A percentile compares a stretch with the other conserved stretches of the same genome.
Conservation (phyloP, 2,329 filamentous ascomycete species). For the Aspergillus neoniger region DNA sequence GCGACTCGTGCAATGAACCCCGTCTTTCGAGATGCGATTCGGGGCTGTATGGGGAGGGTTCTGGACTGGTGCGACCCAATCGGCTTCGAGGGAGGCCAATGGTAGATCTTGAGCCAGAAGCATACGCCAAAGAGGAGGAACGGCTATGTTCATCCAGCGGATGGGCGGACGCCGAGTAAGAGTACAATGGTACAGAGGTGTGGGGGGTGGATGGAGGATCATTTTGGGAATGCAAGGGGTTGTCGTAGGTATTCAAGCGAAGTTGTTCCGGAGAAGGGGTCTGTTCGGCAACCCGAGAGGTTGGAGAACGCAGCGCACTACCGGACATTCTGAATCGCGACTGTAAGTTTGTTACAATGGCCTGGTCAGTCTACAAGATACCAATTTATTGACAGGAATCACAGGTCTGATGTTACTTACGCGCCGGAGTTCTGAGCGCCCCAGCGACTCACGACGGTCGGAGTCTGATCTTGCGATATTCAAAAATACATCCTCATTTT, state of each 20-base stretch:
- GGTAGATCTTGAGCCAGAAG: slow-evolving; percentile 37
- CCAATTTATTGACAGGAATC: slow-evolving; percentile 4
- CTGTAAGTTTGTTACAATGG: slow-evolving; percentile 24
- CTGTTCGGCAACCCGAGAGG: slow-evolving; percentile 34
- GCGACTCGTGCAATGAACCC: slow-evolving; percentile 36
- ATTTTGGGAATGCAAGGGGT: slow-evolving; percentile 39
- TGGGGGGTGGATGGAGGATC: slow-evolving; percentile 33
- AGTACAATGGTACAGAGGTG: slow-evolving; percentile 28
- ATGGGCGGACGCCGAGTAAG: slow-evolving; percentile 39
- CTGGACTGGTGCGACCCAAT: slow-evolving; percentile 39
- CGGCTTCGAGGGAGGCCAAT: slow-evolving; percentile 40
- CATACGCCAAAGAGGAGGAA: slow-evolving; percentile 36
- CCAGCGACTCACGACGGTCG: slow-evolving; percentile 38
- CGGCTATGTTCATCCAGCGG: slow-evolving; percentile 42
- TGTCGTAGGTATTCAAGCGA: slow-evolving; percentile 34
- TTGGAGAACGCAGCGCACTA: slow-evolving; percentile 37
- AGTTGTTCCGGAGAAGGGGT: slow-evolving; percentile 40
- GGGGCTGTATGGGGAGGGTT: slow-evolving; percentile 35
- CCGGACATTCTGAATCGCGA: slow-evolving; percentile 42
- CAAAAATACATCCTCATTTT: slow-evolving; percentile 49
- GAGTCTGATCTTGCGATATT: slow-evolving; percentile 49
- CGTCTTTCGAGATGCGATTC: slow-evolving; percentile 33
- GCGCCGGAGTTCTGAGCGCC: slow-evolving; percentile 41
- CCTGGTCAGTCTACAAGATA: slow-evolving; percentile 20
- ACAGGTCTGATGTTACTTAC: slow-evolving; percentile 30